phyloP scores from a whole-genome alignment of 805 yeast genomes.

The Cyberlindnera meyerae region DNA sequence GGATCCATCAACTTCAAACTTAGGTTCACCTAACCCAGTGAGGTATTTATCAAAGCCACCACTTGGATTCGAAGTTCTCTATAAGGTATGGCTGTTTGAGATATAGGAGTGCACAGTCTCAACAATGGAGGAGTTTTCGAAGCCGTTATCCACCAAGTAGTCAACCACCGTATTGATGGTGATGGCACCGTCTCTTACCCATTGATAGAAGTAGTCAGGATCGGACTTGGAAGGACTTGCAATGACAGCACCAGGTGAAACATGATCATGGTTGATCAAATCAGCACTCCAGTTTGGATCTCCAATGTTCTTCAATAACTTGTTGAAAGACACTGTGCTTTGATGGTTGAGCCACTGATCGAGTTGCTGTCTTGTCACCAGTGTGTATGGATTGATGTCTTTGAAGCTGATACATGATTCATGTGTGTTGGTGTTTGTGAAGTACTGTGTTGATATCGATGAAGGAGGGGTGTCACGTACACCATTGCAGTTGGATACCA shows the following conservation, averaged over 20 bases:
- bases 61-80: constrained; percentile 61
- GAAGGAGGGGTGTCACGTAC: too few species aligned
- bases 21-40: constrained; percentile 84
- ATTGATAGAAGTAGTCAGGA: constrained; percentile 85
- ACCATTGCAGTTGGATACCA: too few species aligned
- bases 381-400: constrained; percentile 18
- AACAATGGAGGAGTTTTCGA: constrained; percentile 23
- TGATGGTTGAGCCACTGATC: constrained; percentile 43
- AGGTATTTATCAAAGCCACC: constrained; percentile 48
- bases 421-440: constrained; percentile 23
- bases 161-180: constrained; percentile 63
- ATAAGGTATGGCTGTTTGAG: constrained; percentile 51
- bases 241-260: constrained; percentile 65
- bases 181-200: constrained; percentile 89
- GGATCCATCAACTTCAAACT: constrained; percentile 62
- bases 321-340: constrained; percentile 34
- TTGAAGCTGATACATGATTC: too few species aligned
- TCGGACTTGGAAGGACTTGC: constrained; percentile 72
- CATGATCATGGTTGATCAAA: constrained; percentile 29
- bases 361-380: constrained; percentile 29
- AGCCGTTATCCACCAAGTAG: constrained; percentile 41
- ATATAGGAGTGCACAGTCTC: constrained; percentile 54
- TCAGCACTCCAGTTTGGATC: constrained; percentile 30
- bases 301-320: constrained; percentile 45
- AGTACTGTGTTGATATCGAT: constrained; percentile 8